Evolutionary conservation across 2,329 filamentous ascomycete genomes (phyloP), one percentile per base, ranked within the genome.

Genomic region (Aspergillus caelatus): DNA sequence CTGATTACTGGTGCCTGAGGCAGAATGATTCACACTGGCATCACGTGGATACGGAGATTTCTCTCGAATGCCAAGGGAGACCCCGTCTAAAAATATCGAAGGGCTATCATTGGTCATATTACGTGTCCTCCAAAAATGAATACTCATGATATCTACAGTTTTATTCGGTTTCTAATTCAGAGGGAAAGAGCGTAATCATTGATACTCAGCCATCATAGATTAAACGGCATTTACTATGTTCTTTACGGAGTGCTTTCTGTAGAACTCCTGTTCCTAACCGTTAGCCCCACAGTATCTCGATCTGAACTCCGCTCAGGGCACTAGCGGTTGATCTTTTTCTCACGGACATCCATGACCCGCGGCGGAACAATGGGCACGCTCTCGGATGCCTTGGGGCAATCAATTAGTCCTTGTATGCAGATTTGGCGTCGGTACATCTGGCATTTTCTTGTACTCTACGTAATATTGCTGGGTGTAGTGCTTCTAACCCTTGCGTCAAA

Each of bases 291-390:
- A 7, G 52, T 36, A 54, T 54, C 52, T 34, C n/a, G 52, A 54
- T 54, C 30, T 54, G 32, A 54, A 54, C 52, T 54, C 52, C 52
- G 52, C 52, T 23, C 16, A 54, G 4, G 52, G 12, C 52, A 54
- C 52, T 54, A 54, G 52, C 28, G 52, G 52, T 54, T 54, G 52
- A 54, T 54, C 52, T 36, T 54, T 30, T 54, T 54, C 52, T 54
- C 52, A 54, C 52, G n/a, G 30, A 36, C 52, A 54, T 36, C 28
- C 9, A 54, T 19, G 30, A 54, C 30, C 52, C 28, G 30, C 52
- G 28, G 30, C n/a, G 30, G 30, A 54, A 54, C 52, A 36, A 54
- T 36, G 52, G 52, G 52, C 30, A 23, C 12, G 52, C 52, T 54
- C n/a, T 54, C 36, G 28, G 52, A 23, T 2, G 19, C 5, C 4